Percentiles rank a stretch among this genome's conserved stretches.
Conservation (phyloP, 1,284 basidiomycete species). For the Marasmius sp. region DNA sequence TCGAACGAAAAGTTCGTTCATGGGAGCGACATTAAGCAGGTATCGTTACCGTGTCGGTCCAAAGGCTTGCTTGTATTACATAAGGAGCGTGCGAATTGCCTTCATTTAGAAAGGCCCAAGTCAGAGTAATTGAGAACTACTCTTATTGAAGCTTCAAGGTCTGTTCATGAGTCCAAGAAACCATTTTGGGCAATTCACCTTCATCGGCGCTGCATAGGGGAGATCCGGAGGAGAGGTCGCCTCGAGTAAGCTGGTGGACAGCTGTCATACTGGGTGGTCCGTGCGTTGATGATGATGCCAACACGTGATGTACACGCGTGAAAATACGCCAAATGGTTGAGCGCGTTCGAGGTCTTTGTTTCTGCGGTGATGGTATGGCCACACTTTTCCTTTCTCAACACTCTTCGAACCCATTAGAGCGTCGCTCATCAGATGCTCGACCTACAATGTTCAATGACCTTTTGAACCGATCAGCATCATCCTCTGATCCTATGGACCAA, state of each 20-base stretch:
- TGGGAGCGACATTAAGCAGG: slow-evolving; percentile 1
- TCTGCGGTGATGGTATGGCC: slow-evolving; percentile 20
- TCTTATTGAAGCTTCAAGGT: too few relatives aligned
- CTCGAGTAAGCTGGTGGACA: too few relatives aligned
- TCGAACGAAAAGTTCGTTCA: slow-evolving; percentile 4
- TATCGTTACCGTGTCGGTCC: background rate
- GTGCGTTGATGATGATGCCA: background rate
- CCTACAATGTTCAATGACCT: slow-evolving; percentile 41
- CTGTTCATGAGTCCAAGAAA: too few relatives aligned
- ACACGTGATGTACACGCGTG: background rate
- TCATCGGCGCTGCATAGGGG: too few relatives aligned
- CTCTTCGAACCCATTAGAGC: slow-evolving; percentile 76
- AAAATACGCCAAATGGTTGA: background rate
- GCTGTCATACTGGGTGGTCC: too few relatives aligned
- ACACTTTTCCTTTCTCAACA: slow-evolving; percentile 62
- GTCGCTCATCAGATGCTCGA: slow-evolving; percentile 59
- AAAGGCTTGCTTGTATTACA: background rate
- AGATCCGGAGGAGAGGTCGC: too few relatives aligned
- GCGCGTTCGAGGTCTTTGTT: background rate
- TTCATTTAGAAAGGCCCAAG: background rate
- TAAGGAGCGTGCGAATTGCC: background rate
- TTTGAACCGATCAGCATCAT: slow-evolving; percentile 34
- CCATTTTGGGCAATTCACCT: too few relatives aligned
- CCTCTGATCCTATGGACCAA: slow-evolving; percentile 47
- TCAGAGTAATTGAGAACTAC: too few relatives aligned